Evolutionary conservation across 768 basidiomycete genomes (phyloP), one percentile per base, ranked within the genome.

Genomic region (Psilocybe subaeruginosa): DNA sequence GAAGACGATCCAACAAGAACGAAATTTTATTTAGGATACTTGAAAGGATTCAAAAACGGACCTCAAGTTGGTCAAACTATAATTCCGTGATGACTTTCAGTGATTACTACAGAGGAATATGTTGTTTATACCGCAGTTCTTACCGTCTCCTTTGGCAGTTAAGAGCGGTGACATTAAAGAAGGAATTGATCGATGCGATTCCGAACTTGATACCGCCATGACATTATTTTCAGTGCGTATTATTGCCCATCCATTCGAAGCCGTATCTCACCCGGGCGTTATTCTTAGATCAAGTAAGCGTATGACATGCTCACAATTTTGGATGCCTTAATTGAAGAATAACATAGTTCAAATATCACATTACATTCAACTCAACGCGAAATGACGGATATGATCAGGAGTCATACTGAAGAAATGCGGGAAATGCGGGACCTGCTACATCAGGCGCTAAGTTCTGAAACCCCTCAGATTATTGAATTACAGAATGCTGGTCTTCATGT

Each of bases 131-230:
- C 41, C 17, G 16, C 46, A 58, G 46, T 46, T 8, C 37, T 57
- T 35, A 16, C 0, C 39, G 33, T 33, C 3, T 33, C n/a, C 23
- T 48, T 35, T 56, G 8, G 19, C 11, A 86, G 85, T 81, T 31
- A 83, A 76, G 56, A 79, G 72, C 29, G 68, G 69, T 1, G 81
- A 83, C 19, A 84, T 86, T 39, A 78, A 73, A 53, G 72, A 77
- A n/a, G 78, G 78, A 5, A 74, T 86, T 39, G 77, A 80, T 45
- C 70, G 68, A 55, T 85, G 78, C 60, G 68, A 77, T 37, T 66
- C 67, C 14, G 81, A 85, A 17, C 70, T 85, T 30, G 70, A 80
- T 17, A 67, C 66, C 7, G 78, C 78, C 5, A 75, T 84, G 63
- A 73, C 74, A 35, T 69, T 74, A 31, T 77, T 85, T 61, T 74